These are phyloP conservation scores for Tylopilus subfusipes DNA, from an alignment of 768 basidiomycete genomes.

Conservation along the genomic window DNA sequence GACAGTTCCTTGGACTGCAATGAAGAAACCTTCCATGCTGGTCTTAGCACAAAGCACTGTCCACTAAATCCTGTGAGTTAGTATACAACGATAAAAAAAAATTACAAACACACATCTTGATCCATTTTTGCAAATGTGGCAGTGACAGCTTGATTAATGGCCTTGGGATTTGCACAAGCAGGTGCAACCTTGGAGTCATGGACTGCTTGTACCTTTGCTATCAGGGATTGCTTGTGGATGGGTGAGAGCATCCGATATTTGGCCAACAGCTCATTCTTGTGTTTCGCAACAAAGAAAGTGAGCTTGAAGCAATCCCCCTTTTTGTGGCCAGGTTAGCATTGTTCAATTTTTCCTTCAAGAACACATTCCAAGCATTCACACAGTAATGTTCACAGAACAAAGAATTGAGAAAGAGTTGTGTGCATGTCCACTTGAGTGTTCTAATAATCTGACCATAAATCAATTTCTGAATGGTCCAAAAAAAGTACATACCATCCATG, in stretches of 20 bases:
- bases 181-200: neutral
- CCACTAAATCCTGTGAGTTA: too few species aligned
- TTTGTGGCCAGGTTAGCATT: neutral
- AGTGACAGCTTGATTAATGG: too few species aligned
- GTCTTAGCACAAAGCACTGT: neutral
- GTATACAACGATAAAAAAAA: too few species aligned
- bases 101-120: neutral
- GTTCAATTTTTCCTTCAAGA: too few species aligned
- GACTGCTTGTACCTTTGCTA: neutral
- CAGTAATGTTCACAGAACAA: neutral
- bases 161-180: neutral
- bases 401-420: too few species aligned
- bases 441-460: neutral
- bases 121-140: too few species aligned
- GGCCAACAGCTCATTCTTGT: neutral
- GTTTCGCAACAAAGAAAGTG: neutral
- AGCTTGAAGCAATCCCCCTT: neutral
- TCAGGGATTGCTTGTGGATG: neutral
- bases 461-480: too few species aligned
- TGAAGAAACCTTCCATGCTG: neutral
- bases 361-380: neutral
- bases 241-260: neutral
- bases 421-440: too few species aligned
- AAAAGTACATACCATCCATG: neutral
- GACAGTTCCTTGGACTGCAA: neutral